A percentile compares a stretch with the other conserved stretches of the same genome.
These are phyloP conservation scores for Penicillium subrubescens DNA, from an alignment of 495 filamentous ascomycete species.

Conservation along the genomic window DNA sequence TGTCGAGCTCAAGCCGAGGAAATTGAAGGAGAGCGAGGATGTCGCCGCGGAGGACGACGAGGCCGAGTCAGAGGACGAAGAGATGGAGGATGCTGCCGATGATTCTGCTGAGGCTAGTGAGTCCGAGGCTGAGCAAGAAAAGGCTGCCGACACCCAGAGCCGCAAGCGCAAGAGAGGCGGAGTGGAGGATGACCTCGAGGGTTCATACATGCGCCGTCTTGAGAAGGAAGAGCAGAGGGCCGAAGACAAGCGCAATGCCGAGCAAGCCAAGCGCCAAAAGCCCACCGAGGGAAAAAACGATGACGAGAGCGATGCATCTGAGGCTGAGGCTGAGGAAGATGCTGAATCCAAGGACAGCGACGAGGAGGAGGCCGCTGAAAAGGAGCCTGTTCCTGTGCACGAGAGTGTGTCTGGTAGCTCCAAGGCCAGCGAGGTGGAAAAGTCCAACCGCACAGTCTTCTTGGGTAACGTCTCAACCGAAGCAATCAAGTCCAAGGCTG, in stretches of 20 bases:
- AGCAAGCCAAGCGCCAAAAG: constrained; percentile 31
- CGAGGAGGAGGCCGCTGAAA: constrained; percentile 30
- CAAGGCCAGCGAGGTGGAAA: constrained; percentile 66
- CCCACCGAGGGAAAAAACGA: constrained; percentile 17
- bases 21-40: constrained; percentile 33
- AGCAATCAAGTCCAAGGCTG: constrained; percentile 78
- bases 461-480: constrained; percentile 84
- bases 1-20: constrained; percentile 20
- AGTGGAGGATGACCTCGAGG: constrained; percentile 77
- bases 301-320: constrained; percentile 18
- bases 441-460: constrained; percentile 89
- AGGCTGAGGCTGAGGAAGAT: constrained; percentile 9
- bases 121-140: constrained; percentile 35
- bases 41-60: constrained; percentile 40
- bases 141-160: constrained; percentile 46
- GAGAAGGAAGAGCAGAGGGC: constrained; percentile 57
- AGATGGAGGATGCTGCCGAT: constrained; percentile 48
- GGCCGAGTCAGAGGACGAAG: constrained; percentile 43
- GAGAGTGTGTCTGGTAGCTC: constrained; percentile 50
- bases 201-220: constrained; percentile 75
- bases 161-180: constrained; percentile 77
- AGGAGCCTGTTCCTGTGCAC: constrained; percentile 51
- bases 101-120: constrained; percentile 22
- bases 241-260: constrained; percentile 41
- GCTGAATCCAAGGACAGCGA: constrained; percentile 26